A percentile compares a stretch with the other conserved stretches of the same genome.
Evolutionary conservation across 441 rosid species (phyloP).

Genomic region (Biscutella laevigata): DNA sequence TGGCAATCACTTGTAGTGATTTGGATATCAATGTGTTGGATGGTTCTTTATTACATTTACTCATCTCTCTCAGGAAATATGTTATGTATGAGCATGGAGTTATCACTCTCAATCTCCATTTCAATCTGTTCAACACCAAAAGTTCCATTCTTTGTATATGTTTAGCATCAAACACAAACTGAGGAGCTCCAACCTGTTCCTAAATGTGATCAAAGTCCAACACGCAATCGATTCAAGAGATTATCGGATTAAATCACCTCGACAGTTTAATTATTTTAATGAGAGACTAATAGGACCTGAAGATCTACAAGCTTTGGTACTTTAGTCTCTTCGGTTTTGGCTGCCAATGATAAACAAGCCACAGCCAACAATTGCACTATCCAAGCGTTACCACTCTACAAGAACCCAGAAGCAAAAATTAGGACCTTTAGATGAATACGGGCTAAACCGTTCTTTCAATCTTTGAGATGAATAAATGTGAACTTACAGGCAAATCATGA

Average conservation of each 20-base stretch:
- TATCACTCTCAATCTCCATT: constrained; percentile 48
- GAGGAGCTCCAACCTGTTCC: constrained; percentile 42
- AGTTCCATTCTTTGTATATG: constrained; percentile 56
- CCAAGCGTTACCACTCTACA: constrained; percentile 50
- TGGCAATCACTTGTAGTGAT: constrained; percentile 42
- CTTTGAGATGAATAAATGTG: constrained; percentile 15
- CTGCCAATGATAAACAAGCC: constrained; percentile 76
- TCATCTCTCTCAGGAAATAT: constrained; percentile 37
- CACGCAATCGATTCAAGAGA: background rate
- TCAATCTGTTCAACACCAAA: constrained; percentile 39
- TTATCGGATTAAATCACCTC: constrained; percentile 38
- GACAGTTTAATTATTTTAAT: background rate
- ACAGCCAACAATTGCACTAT: constrained; percentile 65
- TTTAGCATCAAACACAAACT: constrained; percentile 46
- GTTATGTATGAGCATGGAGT: constrained; percentile 55
- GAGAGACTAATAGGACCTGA: constrained; percentile 29
- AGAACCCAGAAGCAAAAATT: background rate
- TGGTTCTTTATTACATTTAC: constrained; percentile 26
- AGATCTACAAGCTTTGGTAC: constrained; percentile 56
- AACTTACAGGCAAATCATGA: constrained; percentile 44
- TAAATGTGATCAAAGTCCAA: constrained; percentile 1
- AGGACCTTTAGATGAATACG: background rate
- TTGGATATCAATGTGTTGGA: constrained; percentile 31
- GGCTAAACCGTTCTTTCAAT: constrained; percentile 16
- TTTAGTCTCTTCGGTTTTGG: constrained; percentile 64